Evolutionary conservation across 768 basidiomycete genomes (phyloP).

Genomic region (Kwoniella shandongensis): DNA sequence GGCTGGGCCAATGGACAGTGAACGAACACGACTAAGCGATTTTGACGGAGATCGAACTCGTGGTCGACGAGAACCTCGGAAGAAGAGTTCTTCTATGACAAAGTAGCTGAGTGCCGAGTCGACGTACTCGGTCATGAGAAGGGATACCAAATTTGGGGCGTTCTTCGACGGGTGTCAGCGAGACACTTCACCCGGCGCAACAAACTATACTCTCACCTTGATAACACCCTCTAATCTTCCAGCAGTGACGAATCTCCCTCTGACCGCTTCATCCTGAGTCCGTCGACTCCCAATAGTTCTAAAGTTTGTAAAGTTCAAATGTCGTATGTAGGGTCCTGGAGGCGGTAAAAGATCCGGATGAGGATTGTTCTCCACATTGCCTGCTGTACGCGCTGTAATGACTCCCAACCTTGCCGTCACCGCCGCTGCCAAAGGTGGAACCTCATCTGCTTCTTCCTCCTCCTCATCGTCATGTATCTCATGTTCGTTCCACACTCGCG

Average conservation of each 20-base stretch:
- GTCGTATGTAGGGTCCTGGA: constrained; percentile 72
- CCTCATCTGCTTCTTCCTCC: constrained; percentile 24
- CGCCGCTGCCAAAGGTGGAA: constrained; percentile 4
- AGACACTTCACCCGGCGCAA: not conserved
- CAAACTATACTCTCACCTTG: constrained; percentile 35
- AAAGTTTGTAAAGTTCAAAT: constrained; percentile 94
- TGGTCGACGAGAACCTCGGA: constrained; percentile 63
- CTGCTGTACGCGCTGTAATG: constrained; percentile 2
- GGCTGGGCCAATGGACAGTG: constrained; percentile 28
- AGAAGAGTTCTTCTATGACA: constrained; percentile 84
- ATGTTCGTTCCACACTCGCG: constrained; percentile 6
- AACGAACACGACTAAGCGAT: constrained; percentile 33
- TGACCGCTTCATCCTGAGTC: constrained; percentile 82
- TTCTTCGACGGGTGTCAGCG: constrained; percentile 60
- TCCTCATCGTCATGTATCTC: constrained; percentile 29
- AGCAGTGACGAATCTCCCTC: constrained; percentile 88
- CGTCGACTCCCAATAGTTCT: constrained; percentile 94
- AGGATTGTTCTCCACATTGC: constrained; percentile 22
- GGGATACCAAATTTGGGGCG: constrained; percentile 77
- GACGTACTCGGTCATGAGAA: constrained; percentile 99
- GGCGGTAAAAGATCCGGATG: constrained; percentile 55
- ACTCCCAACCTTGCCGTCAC: constrained; percentile 1
- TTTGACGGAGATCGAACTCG: constrained; percentile 31
- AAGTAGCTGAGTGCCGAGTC: constrained; percentile 77
- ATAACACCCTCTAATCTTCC: constrained; percentile 63